Conservation (phyloP, 345 rosid species). For the Carallia brachiata region DNA sequence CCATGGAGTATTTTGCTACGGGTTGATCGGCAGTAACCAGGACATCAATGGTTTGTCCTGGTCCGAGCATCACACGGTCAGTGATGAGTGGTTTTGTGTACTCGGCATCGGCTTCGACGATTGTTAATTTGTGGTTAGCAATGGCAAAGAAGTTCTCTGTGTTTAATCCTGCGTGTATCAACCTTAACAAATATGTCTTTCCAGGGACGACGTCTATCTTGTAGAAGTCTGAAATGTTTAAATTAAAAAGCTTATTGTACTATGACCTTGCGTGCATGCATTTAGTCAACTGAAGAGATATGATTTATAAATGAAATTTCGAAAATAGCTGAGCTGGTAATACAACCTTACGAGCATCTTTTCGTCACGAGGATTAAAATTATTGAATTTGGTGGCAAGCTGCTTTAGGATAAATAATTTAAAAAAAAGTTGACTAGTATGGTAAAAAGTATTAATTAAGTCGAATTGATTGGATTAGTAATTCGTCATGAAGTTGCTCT, state of each 20-base stretch:
- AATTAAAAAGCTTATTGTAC: neutral
- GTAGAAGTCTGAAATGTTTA: constrained; percentile 53
- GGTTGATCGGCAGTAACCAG: constrained; percentile 78
- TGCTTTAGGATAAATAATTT: neutral
- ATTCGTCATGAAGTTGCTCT: no score
- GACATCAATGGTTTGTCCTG: constrained; percentile 85
- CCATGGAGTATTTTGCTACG: constrained; percentile 67
- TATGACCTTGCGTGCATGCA: no score
- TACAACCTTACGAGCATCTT: neutral
- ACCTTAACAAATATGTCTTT: constrained; percentile 69
- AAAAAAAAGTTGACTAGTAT: neutral
- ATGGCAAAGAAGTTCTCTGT: constrained; percentile 75
- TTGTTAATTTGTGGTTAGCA: constrained; percentile 70
- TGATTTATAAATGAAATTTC: no score
- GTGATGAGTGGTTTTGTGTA: constrained; percentile 75
- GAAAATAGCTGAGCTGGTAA: neutral
- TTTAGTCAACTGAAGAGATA: no score
- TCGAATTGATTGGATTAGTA: no score
- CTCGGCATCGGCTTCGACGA: constrained; percentile 82
- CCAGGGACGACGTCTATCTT: constrained; percentile 58
- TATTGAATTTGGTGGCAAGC: neutral
- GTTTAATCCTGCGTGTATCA: constrained; percentile 78
- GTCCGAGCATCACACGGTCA: constrained; percentile 74
- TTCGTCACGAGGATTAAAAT: no score
- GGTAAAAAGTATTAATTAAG: no score